Percentiles rank a stretch among this genome's conserved stretches.
Conservation (phyloP, 2,329 filamentous ascomycete genomes). For the Ophiostoma ulmi region DNA sequence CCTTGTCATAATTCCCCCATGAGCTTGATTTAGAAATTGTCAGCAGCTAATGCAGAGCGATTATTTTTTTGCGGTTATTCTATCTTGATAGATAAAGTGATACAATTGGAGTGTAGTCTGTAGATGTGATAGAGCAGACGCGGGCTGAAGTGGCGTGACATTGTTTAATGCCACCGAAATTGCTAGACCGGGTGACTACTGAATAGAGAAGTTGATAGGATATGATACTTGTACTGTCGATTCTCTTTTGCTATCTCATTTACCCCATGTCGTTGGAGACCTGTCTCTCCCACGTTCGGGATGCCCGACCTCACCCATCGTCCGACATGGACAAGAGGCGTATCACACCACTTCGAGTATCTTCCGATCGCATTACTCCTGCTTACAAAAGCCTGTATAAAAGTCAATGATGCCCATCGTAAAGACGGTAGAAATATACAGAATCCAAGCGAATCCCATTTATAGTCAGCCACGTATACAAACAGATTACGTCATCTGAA, state of each 20-base stretch:
- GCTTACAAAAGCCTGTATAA: background rate
- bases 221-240: too few relatives aligned
- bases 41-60: conserved; percentile 2
- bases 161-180: background rate
- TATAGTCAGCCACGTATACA: background rate
- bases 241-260: background rate
- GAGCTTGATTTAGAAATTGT: conserved; percentile 16
- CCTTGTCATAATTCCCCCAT: conserved; percentile 15
- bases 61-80: background rate
- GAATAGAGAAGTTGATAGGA: too few relatives aligned
- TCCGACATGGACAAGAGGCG: background rate
- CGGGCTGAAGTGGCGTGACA: background rate
- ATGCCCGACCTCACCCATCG: background rate
- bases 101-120: background rate
- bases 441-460: too few relatives aligned
- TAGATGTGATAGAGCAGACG: background rate
- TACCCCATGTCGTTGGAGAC: background rate
- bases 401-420: background rate
- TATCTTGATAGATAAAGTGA: background rate
- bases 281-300: background rate
- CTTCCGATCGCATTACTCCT: background rate
- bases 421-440: background rate
- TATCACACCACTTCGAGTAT: background rate
- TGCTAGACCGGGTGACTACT: background rate
- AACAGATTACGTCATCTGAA: too few relatives aligned